Base-by-base conservation (phyloP, 345 rosid genomes). In the Citropsis articulata region DNA sequence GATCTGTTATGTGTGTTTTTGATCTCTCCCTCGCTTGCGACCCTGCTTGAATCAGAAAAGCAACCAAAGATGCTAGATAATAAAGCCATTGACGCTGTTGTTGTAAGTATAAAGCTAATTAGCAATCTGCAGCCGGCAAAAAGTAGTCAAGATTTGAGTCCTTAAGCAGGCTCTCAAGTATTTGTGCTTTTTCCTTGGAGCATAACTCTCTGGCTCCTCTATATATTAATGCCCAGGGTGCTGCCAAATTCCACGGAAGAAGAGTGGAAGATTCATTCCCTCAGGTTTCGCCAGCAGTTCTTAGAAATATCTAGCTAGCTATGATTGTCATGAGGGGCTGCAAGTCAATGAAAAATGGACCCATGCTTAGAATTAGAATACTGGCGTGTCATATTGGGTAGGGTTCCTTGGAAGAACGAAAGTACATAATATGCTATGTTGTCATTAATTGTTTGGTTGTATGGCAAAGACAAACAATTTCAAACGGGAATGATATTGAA, bases 1-100 rank as follows among this genome's bases (percentile, higher is more conserved):
- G 68, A 66, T 38, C 14, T 38, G 38, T 57, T 73, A 31, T 66
- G 45, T 33, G 28, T 21, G 25, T 30, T 16, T 33, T 62, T 27
- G 4, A 57, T 45, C 35, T 62, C 50, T 56, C 45, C 72, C 36
- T 38, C 73, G 40, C 66, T 65, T 25, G 56, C 22, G 7, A 73
- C 77, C 59, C 66, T 55, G 66, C 30, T 65, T 55, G 77, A 42
- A 40, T 71, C 79, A 38, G 84, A 78, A 60, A 78, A 75, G 72
- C 84, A 82, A 69, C 73, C 38, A 38, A 75, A 57, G 1, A 19
- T 60, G 64, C 42, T 75, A 33, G 75, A 78, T 21, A 80, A 74
- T 24, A 75, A 75, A 64, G 81, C 81, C 86, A 83, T 83, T 16
- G 25, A 38, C 42, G 6, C 4, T 27, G 12, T 45, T 45, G 50